These are phyloP conservation scores for Pseudogymnoascus sp. DNA, from an alignment of 2,329 filamentous ascomycete species.

Conservation along the genomic window DNA sequence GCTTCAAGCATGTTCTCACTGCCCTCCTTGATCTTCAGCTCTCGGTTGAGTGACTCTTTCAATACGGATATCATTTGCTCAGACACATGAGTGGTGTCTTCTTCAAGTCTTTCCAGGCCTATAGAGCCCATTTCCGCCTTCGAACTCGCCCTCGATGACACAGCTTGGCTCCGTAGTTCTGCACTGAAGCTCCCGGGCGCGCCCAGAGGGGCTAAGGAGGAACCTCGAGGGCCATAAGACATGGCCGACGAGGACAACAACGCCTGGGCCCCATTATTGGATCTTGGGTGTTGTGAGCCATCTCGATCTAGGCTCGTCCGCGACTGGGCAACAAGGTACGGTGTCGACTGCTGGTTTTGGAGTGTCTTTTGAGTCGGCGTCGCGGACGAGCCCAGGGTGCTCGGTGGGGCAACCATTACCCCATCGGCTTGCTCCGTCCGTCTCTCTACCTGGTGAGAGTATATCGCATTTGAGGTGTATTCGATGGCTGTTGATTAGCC, in stretches of 20 bases:
- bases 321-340: conserved; percentile 30
- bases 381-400: conserved; percentile 46
- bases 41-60: conserved; percentile 81
- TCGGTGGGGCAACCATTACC: conserved; percentile 30
- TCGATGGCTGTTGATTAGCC: background rate
- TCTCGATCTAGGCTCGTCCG: conserved; percentile 49
- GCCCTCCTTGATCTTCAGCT: conserved; percentile 95
- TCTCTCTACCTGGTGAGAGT: background rate
- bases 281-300: conserved; percentile 40
- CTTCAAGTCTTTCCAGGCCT: conserved; percentile 50
- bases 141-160: conserved; percentile 52
- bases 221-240: conserved; percentile 57
- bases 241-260: conserved; percentile 43
- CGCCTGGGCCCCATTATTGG: conserved; percentile 38
- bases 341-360: conserved; percentile 34
- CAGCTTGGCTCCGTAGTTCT: conserved; percentile 66
- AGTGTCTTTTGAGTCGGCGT: conserved; percentile 47
- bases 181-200: conserved; percentile 82
- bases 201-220: conserved; percentile 61
- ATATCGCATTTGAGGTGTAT: conserved; percentile 1
- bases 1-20: conserved; percentile 98
- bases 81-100: conserved; percentile 49
- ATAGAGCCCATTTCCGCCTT: conserved; percentile 44
- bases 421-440: conserved; percentile 19
- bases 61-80: conserved; percentile 70